Conservation (phyloP, 2,329 filamentous ascomycete genomes). For the Xylariaceae sp. region DNA sequence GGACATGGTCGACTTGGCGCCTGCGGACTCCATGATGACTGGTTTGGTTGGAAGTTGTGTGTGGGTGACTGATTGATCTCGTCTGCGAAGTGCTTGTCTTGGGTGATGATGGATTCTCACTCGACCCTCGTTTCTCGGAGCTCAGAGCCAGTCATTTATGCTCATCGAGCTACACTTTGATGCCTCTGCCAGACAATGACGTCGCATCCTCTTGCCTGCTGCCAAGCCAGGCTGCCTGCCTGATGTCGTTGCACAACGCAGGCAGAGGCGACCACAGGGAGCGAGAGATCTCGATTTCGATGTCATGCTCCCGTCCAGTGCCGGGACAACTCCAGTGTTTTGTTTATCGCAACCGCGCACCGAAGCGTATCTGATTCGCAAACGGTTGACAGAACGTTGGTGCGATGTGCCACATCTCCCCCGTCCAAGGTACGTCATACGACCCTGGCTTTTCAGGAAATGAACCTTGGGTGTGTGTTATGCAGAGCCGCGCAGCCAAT, state of each 20-base stretch:
- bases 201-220: neutral
- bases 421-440: neutral
- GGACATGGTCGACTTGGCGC: constrained; percentile 35
- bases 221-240: neutral
- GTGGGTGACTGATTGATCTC: neutral
- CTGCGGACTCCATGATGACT: constrained; percentile 29
- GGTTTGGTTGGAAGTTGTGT: neutral
- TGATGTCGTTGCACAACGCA: neutral
- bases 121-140: too few relatives aligned
- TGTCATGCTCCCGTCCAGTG: constrained; percentile 7
- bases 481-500: neutral
- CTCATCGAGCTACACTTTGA: neutral
- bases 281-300: constrained; percentile 10
- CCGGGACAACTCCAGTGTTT: neutral
- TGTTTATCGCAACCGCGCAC: neutral
- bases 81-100: neutral
- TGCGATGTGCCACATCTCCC: neutral
- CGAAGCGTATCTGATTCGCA: neutral
- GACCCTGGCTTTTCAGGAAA: neutral
- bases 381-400: neutral
- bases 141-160: neutral
- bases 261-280: neutral
- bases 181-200: constrained; percentile 8
- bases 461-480: neutral
- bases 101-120: neutral